These are phyloP conservation scores for Alternaria sp. DNA, from an alignment of 2,329 filamentous ascomycete genomes.

Conservation along the genomic window DNA sequence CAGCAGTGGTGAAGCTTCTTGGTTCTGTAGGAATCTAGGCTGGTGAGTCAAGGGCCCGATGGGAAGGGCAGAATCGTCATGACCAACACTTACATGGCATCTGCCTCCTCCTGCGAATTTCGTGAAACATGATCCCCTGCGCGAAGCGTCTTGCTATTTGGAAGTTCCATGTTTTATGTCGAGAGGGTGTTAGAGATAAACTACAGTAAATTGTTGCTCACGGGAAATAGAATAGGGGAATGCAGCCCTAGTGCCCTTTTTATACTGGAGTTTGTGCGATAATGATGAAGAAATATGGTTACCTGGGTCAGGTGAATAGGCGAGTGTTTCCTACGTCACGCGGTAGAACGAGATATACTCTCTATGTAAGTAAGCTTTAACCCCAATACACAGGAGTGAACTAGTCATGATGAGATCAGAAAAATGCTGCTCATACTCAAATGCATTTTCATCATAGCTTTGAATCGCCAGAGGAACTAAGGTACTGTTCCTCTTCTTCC, in stretches of 20 bases:
- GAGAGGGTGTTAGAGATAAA: neutral
- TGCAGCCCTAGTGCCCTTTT: neutral
- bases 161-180: neutral
- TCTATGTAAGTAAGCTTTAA: neutral
- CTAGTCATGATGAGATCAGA: neutral
- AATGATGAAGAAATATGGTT: neutral
- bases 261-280: neutral
- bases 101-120: neutral
- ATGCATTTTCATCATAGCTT: slow-evolving; percentile 6
- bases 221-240: neutral
- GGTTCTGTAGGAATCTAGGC: neutral
- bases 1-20: neutral
- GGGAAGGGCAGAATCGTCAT: neutral
- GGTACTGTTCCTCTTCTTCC: slow-evolving; percentile 23
- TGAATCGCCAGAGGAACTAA: neutral
- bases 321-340: neutral
- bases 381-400: neutral
- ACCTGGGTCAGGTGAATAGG: neutral
- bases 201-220: too few species aligned
- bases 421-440: neutral
- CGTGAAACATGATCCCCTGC: neutral
- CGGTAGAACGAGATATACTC: neutral
- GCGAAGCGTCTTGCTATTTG: neutral
- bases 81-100: neutral
- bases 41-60: neutral